Evolutionary conservation across 768 basidiomycete genomes (phyloP), one percentile per base, ranked within the genome.

Genomic region (Suillus americanus): DNA sequence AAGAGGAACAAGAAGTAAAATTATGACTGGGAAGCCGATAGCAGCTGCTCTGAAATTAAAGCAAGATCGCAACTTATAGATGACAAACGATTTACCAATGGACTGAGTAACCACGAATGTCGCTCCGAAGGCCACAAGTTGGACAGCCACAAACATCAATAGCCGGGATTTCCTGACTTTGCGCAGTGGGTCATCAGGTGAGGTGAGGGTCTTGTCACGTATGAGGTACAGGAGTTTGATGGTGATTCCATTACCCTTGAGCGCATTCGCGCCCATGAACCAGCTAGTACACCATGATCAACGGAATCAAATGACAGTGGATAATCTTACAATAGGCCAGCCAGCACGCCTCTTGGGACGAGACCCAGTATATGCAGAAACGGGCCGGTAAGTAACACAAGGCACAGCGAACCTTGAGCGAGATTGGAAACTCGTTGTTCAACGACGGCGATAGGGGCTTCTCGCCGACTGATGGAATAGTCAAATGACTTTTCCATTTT

Each of bases 361-460:
- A 94, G 79, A 43, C 84, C 82, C 33, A 97, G 77, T 28, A 96
- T 81, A 69, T 91, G 90, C 53, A 97, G 75, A 73, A 97, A 91
- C 0, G 95, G 95, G 0, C 88, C 86, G 0, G 87, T 89, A 66
- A 97, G 86, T 25, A 95, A 82, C 20, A 94, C 87, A 8, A 97
- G 83, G 71, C 86, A 92, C 40, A 94, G 76, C 14, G 85, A 76
- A 25, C 96, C 94, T 74, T 97, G 92, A 0, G 88, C 89, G 23
- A 97, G 82, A 73, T 97, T 96, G 9, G 94, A 96, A 13, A 94
- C 87, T n/a, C 95, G 84, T 76, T 97, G 95, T 73, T 98, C 95
- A 5, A 97, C 91, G 1, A 97, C 91, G 0, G 85, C 85, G 9
- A 92, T 68, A 2, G 90, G 89, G 0, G 86, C 80, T 70, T 90